Evolutionary conservation across 177 flowering plant genomes (phyloP).

Genomic region (Tripterygium wilfordii): DNA sequence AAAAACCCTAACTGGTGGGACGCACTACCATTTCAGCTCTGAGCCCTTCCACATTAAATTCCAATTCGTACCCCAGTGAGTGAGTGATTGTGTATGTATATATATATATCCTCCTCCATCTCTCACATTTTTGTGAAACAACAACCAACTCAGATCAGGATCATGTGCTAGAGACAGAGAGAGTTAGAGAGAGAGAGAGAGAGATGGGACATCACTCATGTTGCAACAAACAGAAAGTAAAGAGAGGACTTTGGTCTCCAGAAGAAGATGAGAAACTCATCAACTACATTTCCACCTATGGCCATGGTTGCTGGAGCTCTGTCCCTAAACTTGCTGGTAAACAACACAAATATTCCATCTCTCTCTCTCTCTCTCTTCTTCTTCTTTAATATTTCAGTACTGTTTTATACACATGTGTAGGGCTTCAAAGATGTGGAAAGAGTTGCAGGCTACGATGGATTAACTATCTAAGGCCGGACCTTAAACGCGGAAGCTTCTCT

Average conservation of each 20-base stretch:
- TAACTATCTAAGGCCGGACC: slow-evolving; percentile 84
- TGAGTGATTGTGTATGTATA: slow-evolving; percentile 3
- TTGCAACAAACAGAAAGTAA: slow-evolving; percentile 84
- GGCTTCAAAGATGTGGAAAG: slow-evolving; percentile 92
- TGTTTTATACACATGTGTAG: slow-evolving; percentile 30
- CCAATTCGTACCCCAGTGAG: slow-evolving; percentile 1
- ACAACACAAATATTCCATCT: not conserved
- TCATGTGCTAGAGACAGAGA: no score
- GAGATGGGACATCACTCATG: slow-evolving; percentile 81
- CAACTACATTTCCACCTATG: slow-evolving; percentile 68
- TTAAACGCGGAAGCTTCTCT: slow-evolving; percentile 86
- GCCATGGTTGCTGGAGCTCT: slow-evolving; percentile 89
- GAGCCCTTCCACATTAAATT: slow-evolving; percentile 23
- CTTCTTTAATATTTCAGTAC: slow-evolving; percentile 1
- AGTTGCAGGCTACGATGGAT: slow-evolving; percentile 95
- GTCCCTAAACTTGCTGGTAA: slow-evolving; percentile 77
- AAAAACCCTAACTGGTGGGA: not conserved
- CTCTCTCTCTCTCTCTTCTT: not conserved
- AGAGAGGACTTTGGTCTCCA: slow-evolving; percentile 89
- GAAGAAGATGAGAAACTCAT: slow-evolving; percentile 90
- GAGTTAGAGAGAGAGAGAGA: slow-evolving; percentile 18
- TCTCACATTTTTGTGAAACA: not conserved
- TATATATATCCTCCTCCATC: not conserved
- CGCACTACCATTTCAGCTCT: no score
- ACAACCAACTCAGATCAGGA: not conserved